Conservation (phyloP, 768 basidiomycete species). For the Suillus bovinus region DNA sequence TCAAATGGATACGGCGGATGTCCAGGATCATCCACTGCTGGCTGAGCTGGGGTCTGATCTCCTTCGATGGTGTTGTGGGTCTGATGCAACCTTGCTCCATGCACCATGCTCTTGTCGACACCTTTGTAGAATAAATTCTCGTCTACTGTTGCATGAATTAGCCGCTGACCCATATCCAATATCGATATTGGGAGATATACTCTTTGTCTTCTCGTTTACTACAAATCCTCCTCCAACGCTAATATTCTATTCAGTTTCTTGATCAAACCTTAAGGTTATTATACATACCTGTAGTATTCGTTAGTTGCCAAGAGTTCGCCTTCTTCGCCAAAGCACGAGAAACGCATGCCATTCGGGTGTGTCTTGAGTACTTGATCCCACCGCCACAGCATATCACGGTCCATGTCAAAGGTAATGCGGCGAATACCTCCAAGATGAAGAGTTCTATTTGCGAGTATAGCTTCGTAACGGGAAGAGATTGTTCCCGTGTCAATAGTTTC, state of each 20-base stretch:
- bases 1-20: conserved; percentile 84
- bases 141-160: conserved; percentile 51
- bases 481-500: conserved; percentile 91
- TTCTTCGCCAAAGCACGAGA: conserved; percentile 77
- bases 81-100: conserved; percentile 77
- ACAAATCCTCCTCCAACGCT: conserved; percentile 94
- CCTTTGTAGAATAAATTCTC: conserved; percentile 96
- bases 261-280: background rate
- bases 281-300: conserved; percentile 76
- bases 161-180: background rate
- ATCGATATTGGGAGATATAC: conserved; percentile 34
- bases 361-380: conserved; percentile 89
- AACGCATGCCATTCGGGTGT: conserved; percentile 92
- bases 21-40: conserved; percentile 32
- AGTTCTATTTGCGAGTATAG: conserved; percentile 63
- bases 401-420: conserved; percentile 82
- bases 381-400: conserved; percentile 90
- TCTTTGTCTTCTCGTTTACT: conserved; percentile 92
- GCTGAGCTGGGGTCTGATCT: conserved; percentile 14
- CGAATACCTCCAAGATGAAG: conserved; percentile 74
- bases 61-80: conserved; percentile 43
- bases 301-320: conserved; percentile 92
- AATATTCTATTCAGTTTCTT: background rate
- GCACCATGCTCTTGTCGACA: conserved; percentile 79
- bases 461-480: conserved; percentile 71